Base-by-base conservation (phyloP, 352 stramenopile genomes). In the Halophytophthora polymorphica region DNA sequence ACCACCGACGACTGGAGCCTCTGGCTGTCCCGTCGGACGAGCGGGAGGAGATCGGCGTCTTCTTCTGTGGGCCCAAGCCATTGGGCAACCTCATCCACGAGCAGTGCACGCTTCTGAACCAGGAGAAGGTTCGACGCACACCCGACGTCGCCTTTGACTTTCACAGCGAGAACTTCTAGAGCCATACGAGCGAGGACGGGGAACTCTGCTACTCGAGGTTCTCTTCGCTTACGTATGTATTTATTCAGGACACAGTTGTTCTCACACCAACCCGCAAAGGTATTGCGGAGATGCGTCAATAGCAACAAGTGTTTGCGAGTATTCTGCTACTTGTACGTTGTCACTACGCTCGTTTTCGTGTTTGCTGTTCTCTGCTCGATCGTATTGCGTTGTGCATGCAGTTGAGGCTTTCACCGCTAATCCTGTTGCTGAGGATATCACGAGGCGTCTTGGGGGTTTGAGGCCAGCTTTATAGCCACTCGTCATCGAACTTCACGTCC, bases 31-130 rank as follows among this genome's bases (percentile, higher is more conserved):
- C 45, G 10, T 50, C 60, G n/a, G 54, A 59, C 2, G 68, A 76
- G 15, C 58, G 66, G 2, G 73, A 90, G 29, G 75, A 91, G 22
- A 80, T 90, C 17, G 83, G 78, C 3, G 77, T 93, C 11, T 93
- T 93, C 50, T 86, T 85, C 49, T 91, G 85, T 19, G 85, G 85
- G 0, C 79, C 79, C 0, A 81, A 86, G 45, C 53, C 57, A 0
- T 69, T 95, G 18, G 81, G 67, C 18, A 64, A 71, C 25, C 42
- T 66, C 28, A 76, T 95, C 44, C 59, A 80, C 45, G 71, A 89
- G 13, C 70, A 87, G 43, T 89, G 78, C 49, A 67, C 68, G 15
- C 18, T 17, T 6, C 69, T 87, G 53, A 89, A 87, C 34, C 70
- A 86, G 47, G 47, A 63, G 21, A 69, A 76, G 51, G 56, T 56